Conservation (phyloP, 768 basidiomycete species). For the Lactarius sanguifluus region DNA sequence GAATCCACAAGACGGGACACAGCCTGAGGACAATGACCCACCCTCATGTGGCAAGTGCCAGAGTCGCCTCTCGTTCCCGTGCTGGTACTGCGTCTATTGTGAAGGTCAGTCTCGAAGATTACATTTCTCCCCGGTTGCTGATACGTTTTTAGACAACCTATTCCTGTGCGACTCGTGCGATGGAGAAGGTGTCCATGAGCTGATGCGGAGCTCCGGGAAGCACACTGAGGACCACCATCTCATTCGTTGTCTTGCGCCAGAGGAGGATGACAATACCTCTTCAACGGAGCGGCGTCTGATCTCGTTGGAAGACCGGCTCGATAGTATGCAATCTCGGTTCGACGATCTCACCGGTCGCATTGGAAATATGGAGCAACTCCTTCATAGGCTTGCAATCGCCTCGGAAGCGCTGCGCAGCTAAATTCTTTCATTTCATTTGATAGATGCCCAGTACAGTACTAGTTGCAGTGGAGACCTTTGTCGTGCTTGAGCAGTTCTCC, state of each 20-base stretch:
- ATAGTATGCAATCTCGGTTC: constrained; percentile 9
- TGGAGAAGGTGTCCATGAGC: constrained; percentile 2
- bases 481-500: no score
- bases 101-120: constrained; percentile 17
- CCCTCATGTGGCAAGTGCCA: constrained; percentile 32
- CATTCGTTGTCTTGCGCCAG: constrained; percentile 15
- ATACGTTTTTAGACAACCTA: constrained; percentile 8
- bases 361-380: constrained; percentile 12
- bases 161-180: constrained; percentile 28
- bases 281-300: constrained; percentile 15
- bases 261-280: not conserved
- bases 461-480: no score
- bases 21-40: not conserved
- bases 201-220: constrained; percentile 3
- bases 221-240: constrained; percentile 9
- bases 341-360: not conserved
- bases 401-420: no score
- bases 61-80: constrained; percentile 31
- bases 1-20: no score
- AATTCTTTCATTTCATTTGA: no score
- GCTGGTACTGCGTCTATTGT: constrained; percentile 38
- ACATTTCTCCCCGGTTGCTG: not conserved
- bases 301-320: constrained; percentile 16
- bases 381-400: not conserved
- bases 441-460: no score